phyloP scores from a whole-genome alignment of 23 red algal genomes.

The Gracilaria domingensis region DNA sequence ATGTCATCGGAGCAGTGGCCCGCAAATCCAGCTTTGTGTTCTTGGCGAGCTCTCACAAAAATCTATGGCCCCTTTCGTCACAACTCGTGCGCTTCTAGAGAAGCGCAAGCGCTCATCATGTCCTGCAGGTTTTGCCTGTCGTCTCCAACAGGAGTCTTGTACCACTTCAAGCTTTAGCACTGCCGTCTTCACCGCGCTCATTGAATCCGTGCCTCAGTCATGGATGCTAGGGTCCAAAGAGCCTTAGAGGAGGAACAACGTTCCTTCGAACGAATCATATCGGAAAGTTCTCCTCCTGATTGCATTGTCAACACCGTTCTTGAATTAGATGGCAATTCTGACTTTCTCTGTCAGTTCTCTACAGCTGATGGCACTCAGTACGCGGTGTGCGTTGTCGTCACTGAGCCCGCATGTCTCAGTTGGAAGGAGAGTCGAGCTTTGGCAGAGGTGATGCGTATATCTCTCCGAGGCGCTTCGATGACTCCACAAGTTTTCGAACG shows the following conservation, averaged over 20 bases:
- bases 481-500: constrained; percentile 8
- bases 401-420: constrained; percentile 20
- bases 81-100: background rate
- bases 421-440: constrained; percentile 68
- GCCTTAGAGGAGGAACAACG: background rate
- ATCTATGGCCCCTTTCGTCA: background rate
- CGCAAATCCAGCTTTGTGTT: background rate
- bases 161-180: background rate
- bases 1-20: background rate
- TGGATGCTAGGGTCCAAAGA: background rate
- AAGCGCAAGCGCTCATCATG: background rate
- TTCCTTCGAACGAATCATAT: background rate
- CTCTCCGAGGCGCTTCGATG: constrained; percentile 26
- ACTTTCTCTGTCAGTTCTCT: background rate
- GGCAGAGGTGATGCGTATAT: constrained; percentile 5
- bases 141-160: background rate
- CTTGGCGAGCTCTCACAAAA: background rate
- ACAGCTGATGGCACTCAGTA: constrained; percentile 13
- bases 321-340: background rate
- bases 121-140: background rate
- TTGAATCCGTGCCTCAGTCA: background rate
- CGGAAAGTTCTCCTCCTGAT: background rate
- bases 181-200: background rate
- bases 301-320: constrained; percentile 8
- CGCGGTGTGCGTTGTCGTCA: constrained; percentile 45